Conservation (phyloP, 805 yeast species). For the Candida fluviatilis region DNA sequence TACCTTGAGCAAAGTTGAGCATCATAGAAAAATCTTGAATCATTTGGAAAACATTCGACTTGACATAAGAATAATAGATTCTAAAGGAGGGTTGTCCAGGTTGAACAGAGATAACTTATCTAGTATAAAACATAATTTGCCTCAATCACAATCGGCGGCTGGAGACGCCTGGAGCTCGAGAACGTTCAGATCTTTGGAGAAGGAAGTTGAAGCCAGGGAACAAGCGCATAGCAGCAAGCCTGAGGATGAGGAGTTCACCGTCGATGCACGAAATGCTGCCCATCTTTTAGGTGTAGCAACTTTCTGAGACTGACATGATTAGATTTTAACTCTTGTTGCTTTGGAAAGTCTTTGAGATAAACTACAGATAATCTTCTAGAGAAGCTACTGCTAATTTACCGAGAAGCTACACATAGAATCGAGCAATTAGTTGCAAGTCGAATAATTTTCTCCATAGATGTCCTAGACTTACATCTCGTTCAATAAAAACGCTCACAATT, state of each 20-base stretch:
- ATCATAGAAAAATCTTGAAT: slow-evolving; percentile 75
- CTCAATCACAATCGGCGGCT: slow-evolving; percentile 37
- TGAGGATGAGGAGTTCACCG: slow-evolving; percentile 19
- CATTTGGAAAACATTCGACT: slow-evolving; percentile 67
- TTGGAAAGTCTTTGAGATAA: too few relatives aligned
- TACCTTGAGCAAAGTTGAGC: slow-evolving; percentile 72
- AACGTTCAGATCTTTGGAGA: slow-evolving; percentile 32
- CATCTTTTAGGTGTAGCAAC: slow-evolving; percentile 71
- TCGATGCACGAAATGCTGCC: slow-evolving; percentile 86
- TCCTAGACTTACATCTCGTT: too few relatives aligned
- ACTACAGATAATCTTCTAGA: too few relatives aligned
- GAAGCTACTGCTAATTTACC: too few relatives aligned
- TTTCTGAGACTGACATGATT: slow-evolving; percentile 46
- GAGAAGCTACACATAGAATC: not conserved
- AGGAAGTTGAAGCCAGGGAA: slow-evolving; percentile 23
- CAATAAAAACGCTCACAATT: too few relatives aligned
- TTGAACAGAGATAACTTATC: slow-evolving; percentile 70
- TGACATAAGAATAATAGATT: slow-evolving; percentile 72
- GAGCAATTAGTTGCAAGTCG: too few relatives aligned
- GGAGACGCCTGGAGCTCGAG: slow-evolving; percentile 45
- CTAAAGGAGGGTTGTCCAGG: slow-evolving; percentile 75
- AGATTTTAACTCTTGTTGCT: too few relatives aligned
- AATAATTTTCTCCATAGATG: too few relatives aligned
- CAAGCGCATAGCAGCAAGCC: slow-evolving; percentile 8
- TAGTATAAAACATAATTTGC: slow-evolving; percentile 37